These are phyloP conservation scores for Termitomyces sp. DNA, from an alignment of 768 basidiomycete species.

Conservation along the genomic window DNA sequence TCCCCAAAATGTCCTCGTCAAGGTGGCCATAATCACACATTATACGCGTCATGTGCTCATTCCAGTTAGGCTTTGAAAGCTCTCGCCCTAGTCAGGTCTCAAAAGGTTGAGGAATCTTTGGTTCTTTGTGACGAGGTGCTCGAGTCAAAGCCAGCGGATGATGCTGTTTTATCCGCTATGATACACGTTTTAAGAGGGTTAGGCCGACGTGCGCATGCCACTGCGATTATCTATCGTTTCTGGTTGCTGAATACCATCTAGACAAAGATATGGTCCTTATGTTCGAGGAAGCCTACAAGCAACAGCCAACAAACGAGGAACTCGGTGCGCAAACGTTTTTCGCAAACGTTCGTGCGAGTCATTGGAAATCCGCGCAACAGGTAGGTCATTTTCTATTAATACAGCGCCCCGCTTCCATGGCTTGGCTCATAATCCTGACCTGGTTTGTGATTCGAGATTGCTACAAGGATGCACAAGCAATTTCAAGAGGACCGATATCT, in stretches of 20 bases:
- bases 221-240: background rate
- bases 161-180: conserved; percentile 71
- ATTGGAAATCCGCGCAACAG: conserved; percentile 86
- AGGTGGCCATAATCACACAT: conserved; percentile 34
- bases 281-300: conserved; percentile 84
- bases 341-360: conserved; percentile 70
- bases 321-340: conserved; percentile 82
- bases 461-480: conserved; percentile 77
- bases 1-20: conserved; percentile 65
- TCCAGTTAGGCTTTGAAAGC: conserved; percentile 67
- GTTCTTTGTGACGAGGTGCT: conserved; percentile 77
- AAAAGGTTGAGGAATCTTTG: conserved; percentile 83
- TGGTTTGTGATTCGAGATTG: conserved; percentile 40
- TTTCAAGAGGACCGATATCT: conserved; percentile 79
- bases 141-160: conserved; percentile 64
- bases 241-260: conserved; percentile 13
- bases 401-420: background rate
- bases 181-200: conserved; percentile 78
- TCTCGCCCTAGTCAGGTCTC: conserved; percentile 75
- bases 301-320: conserved; percentile 76
- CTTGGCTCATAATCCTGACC: conserved; percentile 1
- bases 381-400: conserved; percentile 27
- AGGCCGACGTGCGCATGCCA: conserved; percentile 48
- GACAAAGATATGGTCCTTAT: conserved; percentile 78
- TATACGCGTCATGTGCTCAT: background rate